Conservation (phyloP, 2,329 filamentous ascomycete genomes). For the Aspergillus hortae region DNA sequence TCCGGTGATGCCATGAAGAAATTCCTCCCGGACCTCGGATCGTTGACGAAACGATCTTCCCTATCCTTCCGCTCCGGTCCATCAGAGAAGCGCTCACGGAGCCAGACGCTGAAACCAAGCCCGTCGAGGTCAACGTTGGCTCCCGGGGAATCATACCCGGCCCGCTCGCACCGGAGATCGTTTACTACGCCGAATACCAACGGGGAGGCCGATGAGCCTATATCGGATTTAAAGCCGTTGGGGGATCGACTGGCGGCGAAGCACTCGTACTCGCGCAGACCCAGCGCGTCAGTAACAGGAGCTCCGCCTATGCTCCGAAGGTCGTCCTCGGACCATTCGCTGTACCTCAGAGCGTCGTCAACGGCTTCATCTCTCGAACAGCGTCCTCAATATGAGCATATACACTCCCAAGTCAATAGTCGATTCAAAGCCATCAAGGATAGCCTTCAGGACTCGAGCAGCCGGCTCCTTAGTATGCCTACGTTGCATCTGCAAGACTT, state of each 20-base stretch:
- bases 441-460: conserved; percentile 78
- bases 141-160: conserved; percentile 6
- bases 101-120: conserved; percentile 22
- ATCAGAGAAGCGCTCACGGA: conserved; percentile 25
- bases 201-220: conserved; percentile 25
- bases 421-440: conserved; percentile 87
- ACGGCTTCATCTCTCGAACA: conserved; percentile 80
- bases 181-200: conserved; percentile 18
- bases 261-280: conserved; percentile 30
- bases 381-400: conserved; percentile 73
- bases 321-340: conserved; percentile 72
- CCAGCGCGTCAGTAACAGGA: conserved; percentile 22
- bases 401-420: conserved; percentile 82
- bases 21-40: conserved; percentile 33
- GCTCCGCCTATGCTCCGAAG: conserved; percentile 47
- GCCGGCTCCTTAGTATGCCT: conserved; percentile 55
- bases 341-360: conserved; percentile 69
- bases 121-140: conserved; percentile 17
- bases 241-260: conserved; percentile 25
- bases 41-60: conserved; percentile 27
- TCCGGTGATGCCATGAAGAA: conserved; percentile 35
- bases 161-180: conserved; percentile 7
- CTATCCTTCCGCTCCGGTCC: conserved; percentile 26
- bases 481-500: conserved; percentile 41
- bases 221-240: conserved; percentile 31